Evolutionary conservation across 768 basidiomycete genomes (phyloP), one percentile per base, ranked within the genome.

Genomic region (Leccinum incarnatum): DNA sequence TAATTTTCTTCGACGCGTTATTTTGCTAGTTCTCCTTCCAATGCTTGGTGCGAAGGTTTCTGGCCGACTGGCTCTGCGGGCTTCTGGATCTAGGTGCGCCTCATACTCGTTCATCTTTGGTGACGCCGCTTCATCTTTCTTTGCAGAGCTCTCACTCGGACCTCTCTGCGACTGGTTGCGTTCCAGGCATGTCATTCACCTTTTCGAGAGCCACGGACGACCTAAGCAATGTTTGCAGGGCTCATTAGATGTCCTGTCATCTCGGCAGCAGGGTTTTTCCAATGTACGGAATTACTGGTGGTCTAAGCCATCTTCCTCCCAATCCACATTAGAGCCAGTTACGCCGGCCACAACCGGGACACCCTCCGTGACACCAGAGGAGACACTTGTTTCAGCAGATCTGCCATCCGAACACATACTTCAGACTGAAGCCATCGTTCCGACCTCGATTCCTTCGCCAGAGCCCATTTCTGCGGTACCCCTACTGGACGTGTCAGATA

Each of bases 241-340:
- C 8, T 40, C 54, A 23, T 27, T 40, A 30, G 40, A 30, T 29
- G 25, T 25, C 34, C 30, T 67, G n/a, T n/a, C 54, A 27, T 51
- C 57, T 46, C 46, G 27, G n/a, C 68, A 54, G 53, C 67, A 54
- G 53, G 58, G 62, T 25, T 27, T 60, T 45, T 59, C 55, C 15
- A 62, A 62, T 53, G 56, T 32, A 34, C 71, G 73, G 9, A 75
- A 55, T 55, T 75, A 62, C 57, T 73, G 72, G 73, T 73, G 73
- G 72, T 68, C 72, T 2, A 73, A 67, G 48, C 56, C 72, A 50
- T 47, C 62, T 0, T 17, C 49, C 30, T 12, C 56, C 32, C 67
- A 48, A 32, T 15, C 37, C 27, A 7, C 23, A 17, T 54, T 57
- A 21, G 67, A 66, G 36, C 50, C 60, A 27, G 50, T 29, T 46